Base-by-base conservation (phyloP, 257 asterid genomes). In the Penstemon eatonii region DNA sequence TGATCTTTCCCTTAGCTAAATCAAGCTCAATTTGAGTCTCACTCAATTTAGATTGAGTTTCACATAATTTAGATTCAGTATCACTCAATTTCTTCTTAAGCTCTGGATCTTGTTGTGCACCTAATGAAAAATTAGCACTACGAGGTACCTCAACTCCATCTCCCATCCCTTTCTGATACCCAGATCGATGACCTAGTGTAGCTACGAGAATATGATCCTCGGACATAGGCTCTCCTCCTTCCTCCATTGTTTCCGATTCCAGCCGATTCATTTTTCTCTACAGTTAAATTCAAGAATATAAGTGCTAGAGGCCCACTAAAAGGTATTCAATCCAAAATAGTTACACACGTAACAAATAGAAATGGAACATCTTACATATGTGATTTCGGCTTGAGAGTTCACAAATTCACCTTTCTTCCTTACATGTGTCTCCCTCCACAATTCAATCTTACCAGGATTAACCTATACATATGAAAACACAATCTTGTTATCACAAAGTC, bases 81-180 rank as follows among this genome's bases (percentile, higher is more conserved):
- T n/a, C n/a, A n/a, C n/a, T n/a, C n/a, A n/a, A n/a, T n/a, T n/a
- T n/a, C n/a, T n/a, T n/a, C n/a, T n/a, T n/a, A n/a, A n/a, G n/a
- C n/a, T n/a, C n/a, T n/a, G n/a, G n/a, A n/a, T n/a, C n/a, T n/a
- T n/a, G n/a, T n/a, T n/a, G n/a, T n/a, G n/a, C n/a, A n/a, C n/a
- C n/a, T n/a, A 19, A 19, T 19, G 25, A 19, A 19, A 19, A 10
- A 12, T 4, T 56, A 13, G 42, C 9, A 5, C 15, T 8, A 37
- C 5, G 63, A 10, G 45, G 7, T 5, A 58, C 45, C 45, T 36
- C 46, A 7, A 56, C 62, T 8, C 42, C 43, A 7, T 25, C 4
- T 33, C 62, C 62, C 62, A 56, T 56, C 33, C 43, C 62, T 11
- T 33, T 56, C 7, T 56, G 43, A 19, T 52, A 52, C 11, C 57